Evolutionary conservation across 2,329 filamentous ascomycete species (phyloP).

Genomic region (Raffaelea albimanens): DNA sequence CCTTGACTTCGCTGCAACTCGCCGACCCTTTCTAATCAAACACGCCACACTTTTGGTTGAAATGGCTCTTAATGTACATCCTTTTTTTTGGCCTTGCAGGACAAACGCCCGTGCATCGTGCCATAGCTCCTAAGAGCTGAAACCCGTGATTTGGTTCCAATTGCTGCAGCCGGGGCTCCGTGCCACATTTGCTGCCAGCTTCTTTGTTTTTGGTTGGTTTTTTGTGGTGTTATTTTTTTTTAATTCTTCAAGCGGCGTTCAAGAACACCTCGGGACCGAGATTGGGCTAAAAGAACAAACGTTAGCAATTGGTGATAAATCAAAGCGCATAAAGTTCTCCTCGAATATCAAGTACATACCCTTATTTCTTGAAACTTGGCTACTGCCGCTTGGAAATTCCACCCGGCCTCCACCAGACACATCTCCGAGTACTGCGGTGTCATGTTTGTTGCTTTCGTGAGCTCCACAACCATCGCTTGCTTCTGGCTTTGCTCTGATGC

Average conservation of each 20-base stretch:
- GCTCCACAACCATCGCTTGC: constrained; percentile 62
- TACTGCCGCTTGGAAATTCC: constrained; percentile 70
- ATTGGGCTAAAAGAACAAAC: constrained; percentile 2
- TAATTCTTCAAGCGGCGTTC: neutral
- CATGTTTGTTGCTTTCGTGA: constrained; percentile 73
- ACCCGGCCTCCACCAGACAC: constrained; percentile 70
- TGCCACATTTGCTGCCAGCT: too few relatives aligned
- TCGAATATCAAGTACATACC: constrained; percentile 33
- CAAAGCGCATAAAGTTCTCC: constrained; percentile 9
- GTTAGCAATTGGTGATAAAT: constrained; percentile 4
- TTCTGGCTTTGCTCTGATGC: constrained; percentile 32
- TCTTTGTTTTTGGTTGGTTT: too few relatives aligned
- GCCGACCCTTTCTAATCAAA: too few relatives aligned
- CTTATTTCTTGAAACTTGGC: constrained; percentile 67
- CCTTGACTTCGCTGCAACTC: too few relatives aligned
- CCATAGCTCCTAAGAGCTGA: too few relatives aligned
- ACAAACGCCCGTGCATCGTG: too few relatives aligned
- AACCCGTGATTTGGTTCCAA: too few relatives aligned
- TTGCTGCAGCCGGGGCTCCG: too few relatives aligned
- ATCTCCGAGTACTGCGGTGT: constrained; percentile 68
- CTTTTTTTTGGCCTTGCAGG: too few relatives aligned
- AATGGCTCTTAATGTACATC: too few relatives aligned
- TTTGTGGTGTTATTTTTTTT: too few relatives aligned
- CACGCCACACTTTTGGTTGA: too few relatives aligned
- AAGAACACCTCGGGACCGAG: constrained; percentile 8